These are phyloP conservation scores for Psophocarpus tetragonolobus DNA, from an alignment of 306 rosid genomes.

Conservation along the genomic window DNA sequence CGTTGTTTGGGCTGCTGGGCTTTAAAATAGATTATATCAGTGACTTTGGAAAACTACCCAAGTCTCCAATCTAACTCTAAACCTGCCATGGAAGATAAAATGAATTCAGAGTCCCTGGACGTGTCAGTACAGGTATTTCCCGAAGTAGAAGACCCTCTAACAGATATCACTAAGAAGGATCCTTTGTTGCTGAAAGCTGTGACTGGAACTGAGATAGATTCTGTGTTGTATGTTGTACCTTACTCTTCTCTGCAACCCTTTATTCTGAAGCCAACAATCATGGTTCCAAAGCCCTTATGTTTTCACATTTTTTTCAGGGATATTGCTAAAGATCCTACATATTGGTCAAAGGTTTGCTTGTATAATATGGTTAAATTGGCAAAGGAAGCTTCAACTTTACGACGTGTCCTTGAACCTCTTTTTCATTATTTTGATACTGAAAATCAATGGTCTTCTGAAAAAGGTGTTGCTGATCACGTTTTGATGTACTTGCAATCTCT, in stretches of 20 bases:
- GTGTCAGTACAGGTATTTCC: constrained; percentile 50
- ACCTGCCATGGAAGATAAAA: constrained; percentile 43
- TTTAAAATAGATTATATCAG: constrained; percentile 71
- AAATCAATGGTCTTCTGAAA: constrained; percentile 81
- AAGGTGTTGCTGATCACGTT: constrained; percentile 65
- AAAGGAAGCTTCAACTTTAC: constrained; percentile 79
- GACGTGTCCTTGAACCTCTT: constrained; percentile 88
- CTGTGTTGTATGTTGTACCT: constrained; percentile 51
- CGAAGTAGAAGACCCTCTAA: constrained; percentile 40
- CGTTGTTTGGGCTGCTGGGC: constrained; percentile 29
- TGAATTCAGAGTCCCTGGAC: constrained; percentile 46
- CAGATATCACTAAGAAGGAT: constrained; percentile 48
- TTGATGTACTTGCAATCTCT: constrained; percentile 74
- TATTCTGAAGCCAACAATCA: constrained; percentile 24
- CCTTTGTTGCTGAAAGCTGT: constrained; percentile 39
- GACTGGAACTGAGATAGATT: constrained; percentile 49
- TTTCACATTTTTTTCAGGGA: constrained; percentile 57
- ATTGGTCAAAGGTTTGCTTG: constrained; percentile 92
- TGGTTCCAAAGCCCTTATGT: constrained; percentile 26
- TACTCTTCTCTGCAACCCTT: constrained; percentile 16
- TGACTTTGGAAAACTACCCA: constrained; percentile 77
- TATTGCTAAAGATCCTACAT: constrained; percentile 63
- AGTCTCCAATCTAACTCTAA: constrained; percentile 45
- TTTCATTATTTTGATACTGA: constrained; percentile 75
- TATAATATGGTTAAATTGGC: constrained; percentile 76